These are phyloP conservation scores for Saccharomycopsis selenospora DNA, from an alignment of 805 yeast species.

Conservation along the genomic window DNA sequence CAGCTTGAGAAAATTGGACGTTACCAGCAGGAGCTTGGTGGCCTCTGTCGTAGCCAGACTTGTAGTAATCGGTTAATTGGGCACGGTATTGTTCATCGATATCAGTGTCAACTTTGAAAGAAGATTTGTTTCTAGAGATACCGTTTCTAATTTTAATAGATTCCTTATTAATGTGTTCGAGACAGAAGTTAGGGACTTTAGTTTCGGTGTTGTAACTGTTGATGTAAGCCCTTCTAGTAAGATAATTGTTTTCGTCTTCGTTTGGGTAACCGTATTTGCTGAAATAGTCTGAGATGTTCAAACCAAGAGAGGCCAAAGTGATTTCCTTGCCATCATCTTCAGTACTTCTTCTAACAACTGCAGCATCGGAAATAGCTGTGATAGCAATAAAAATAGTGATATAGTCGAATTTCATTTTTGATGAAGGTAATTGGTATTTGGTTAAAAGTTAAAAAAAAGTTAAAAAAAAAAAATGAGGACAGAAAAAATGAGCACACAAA, in stretches of 20 bases:
- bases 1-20: slow-evolving; percentile 49
- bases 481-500: too few relatives aligned
- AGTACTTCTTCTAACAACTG: background rate
- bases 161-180: slow-evolving; percentile 18
- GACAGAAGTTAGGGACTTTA: slow-evolving; percentile 55
- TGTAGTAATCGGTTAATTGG: slow-evolving; percentile 45
- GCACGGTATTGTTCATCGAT: slow-evolving; percentile 25
- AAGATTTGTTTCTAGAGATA: slow-evolving; percentile 13
- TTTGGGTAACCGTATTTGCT: slow-evolving; percentile 78
- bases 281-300: slow-evolving; percentile 30
- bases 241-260: slow-evolving; percentile 48
- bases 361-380: background rate
- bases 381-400: background rate
- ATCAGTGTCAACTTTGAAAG: slow-evolving; percentile 9
- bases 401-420: background rate
- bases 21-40: slow-evolving; percentile 64
- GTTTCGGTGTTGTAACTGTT: slow-evolving; percentile 62
- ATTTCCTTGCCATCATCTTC: background rate
- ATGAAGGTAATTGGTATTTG: too few relatives aligned
- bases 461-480: too few relatives aligned
- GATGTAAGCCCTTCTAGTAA: slow-evolving; percentile 53
- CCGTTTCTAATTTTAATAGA: slow-evolving; percentile 9
- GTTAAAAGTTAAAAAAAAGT: too few relatives aligned
- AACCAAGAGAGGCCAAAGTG: slow-evolving; percentile 10
- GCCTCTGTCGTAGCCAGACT: slow-evolving; percentile 59